Evolutionary conservation across 2,329 filamentous ascomycete genomes (phyloP), one percentile per base, ranked within the genome.

Genomic region (Alternaria alternata): DNA sequence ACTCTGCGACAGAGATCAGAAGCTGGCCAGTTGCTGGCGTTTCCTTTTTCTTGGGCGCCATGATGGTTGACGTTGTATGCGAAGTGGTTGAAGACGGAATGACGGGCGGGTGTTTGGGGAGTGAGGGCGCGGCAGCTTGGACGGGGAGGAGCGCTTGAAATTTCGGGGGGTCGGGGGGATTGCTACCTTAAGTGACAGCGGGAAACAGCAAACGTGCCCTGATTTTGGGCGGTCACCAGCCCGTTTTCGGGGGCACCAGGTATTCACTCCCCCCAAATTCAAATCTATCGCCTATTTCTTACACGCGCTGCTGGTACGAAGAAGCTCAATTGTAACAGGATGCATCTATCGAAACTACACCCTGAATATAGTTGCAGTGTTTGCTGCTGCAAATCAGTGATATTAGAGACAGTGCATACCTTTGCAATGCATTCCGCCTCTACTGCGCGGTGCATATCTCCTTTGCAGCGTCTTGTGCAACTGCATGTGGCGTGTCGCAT

Each of bases 1-100:
- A 94, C 78, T 92, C 90, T 59, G 92, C 89, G 58, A 91, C 85
- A 63, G 92, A 88, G 66, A 91, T 73, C 70, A 74, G 70, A 9
- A 79, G 67, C 67, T 78, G 75, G 58, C 71, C 73, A 38, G 70
- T 73, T 18, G 20, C 38, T 12, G 38, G 38, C 44, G 75, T 73
- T 34, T 76, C 71, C 67, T 78, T 78, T 9, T 70, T 53, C 53
- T 68, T 68, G 48, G 65, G 65, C 14, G 69, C 69, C 74, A 76
- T 76, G 61, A 22, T 62, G 59, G 43, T 62, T 42, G 49, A 60
- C 38, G 64, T 20, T 52, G 59, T 49, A 42, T 22, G 52, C 41
- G 30, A 26, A 57, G 62, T 51, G 59, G 64, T 43, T 42, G 57
- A 57, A 51, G 58, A 36, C 41, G 51, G 34, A 36, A 22, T 26